phyloP scores from a whole-genome alignment of 1,284 basidiomycete species.

The Tetrapyrgos nigripes region DNA sequence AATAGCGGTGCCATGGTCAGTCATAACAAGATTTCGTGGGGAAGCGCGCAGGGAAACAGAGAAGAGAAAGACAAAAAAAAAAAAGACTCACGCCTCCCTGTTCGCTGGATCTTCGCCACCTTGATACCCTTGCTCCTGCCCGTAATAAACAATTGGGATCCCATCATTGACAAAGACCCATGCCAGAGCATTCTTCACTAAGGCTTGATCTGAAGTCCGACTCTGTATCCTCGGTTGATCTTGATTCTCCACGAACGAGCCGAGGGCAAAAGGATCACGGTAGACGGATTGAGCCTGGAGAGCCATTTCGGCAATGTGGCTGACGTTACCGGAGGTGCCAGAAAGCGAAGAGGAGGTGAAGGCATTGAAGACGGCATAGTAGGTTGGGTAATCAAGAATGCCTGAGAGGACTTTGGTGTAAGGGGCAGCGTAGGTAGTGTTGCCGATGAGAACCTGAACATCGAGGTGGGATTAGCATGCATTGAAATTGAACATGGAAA shows the following conservation, averaged over 20 bases:
- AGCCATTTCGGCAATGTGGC: constrained; percentile 54
- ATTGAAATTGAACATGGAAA: constrained; percentile 27
- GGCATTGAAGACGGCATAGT: constrained; percentile 62
- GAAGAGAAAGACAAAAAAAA: too few relatives aligned
- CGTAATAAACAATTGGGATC: constrained; percentile 76
- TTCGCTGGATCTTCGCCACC: constrained; percentile 63
- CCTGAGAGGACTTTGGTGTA: constrained; percentile 57
- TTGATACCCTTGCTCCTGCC: constrained; percentile 71
- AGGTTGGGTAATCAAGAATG: constrained; percentile 73
- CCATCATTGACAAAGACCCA: constrained; percentile 63
- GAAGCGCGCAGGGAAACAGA: too few relatives aligned
- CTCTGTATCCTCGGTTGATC: constrained; percentile 75
- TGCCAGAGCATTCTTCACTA: constrained; percentile 53
- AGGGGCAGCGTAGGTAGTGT: constrained; percentile 42
- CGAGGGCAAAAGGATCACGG: constrained; percentile 55
- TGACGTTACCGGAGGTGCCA: constrained; percentile 57
- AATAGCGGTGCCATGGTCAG: background rate
- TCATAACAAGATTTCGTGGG: too few relatives aligned
- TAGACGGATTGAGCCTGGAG: constrained; percentile 51
- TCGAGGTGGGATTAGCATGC: constrained; percentile 33
- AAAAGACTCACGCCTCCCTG: constrained; percentile 61
- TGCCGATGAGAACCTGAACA: constrained; percentile 7
- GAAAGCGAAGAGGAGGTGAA: too few relatives aligned
- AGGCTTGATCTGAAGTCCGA: constrained; percentile 44
- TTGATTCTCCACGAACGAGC: constrained; percentile 86